Conservation (phyloP, 164 flowering plant genomes). For the Liquidambar formosana region DNA sequence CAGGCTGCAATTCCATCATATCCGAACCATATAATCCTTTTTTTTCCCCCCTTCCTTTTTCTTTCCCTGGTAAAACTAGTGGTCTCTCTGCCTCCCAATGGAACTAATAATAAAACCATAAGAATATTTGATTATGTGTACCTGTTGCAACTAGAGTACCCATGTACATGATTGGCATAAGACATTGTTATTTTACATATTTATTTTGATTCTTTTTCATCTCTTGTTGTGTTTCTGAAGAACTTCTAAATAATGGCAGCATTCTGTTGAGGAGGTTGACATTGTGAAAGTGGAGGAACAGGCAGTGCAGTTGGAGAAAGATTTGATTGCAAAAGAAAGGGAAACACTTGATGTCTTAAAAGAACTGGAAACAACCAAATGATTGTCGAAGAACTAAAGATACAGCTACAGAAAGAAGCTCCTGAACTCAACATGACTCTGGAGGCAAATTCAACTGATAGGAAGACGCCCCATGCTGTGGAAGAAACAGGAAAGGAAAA, state of each 20-base stretch:
- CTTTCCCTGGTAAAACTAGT: no score
- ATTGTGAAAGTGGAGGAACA: constrained; percentile 57
- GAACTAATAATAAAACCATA: no score
- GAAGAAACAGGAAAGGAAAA: constrained; percentile 32
- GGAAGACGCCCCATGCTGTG: constrained; percentile 4
- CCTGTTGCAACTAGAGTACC: no score
- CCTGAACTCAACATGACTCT: constrained; percentile 31
- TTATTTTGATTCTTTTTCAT: no score
- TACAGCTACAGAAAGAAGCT: constrained; percentile 61
- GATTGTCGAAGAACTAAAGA: constrained; percentile 63
- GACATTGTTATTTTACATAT: no score
- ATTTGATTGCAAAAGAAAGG: constrained; percentile 69
- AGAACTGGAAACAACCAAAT: constrained; percentile 75
- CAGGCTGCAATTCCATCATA: no score
- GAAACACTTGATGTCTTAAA: constrained; percentile 82
- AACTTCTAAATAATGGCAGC: constrained; percentile 13
- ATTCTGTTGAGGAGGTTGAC: constrained; percentile 37
- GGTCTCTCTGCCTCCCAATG: no score
- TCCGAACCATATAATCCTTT: no score
- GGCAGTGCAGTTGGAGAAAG: constrained; percentile 63
- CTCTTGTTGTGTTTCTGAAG: background rate
- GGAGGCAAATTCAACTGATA: constrained; percentile 17
- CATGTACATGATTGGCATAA: no score
- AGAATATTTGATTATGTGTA: no score
- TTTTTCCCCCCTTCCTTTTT: no score